Percentiles rank a stretch among this genome's conserved stretches.
These are phyloP conservation scores for Malus hybrid DNA, from an alignment of 331 rosid genomes.

Conservation along the genomic window DNA sequence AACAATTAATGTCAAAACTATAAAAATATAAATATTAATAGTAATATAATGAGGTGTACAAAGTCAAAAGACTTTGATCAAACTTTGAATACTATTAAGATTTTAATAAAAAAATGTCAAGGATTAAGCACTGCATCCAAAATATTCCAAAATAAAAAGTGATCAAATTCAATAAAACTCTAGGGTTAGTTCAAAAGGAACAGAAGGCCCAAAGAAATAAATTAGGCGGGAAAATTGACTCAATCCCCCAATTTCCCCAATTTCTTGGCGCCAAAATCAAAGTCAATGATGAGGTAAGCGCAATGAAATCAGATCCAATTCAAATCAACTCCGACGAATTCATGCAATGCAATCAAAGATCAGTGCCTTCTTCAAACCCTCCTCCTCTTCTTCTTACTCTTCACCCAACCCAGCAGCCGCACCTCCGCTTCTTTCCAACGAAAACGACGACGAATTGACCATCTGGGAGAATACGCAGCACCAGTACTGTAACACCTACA, in stretches of 20 bases:
- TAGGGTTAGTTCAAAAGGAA: background rate
- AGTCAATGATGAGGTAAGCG: background rate
- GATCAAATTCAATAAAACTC: background rate
- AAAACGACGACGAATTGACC: constrained; percentile 28
- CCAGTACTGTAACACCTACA: constrained; percentile 29
- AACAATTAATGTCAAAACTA: no score
- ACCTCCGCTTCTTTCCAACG: background rate
- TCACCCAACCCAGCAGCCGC: constrained; percentile 14
- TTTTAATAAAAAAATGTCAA: no score
- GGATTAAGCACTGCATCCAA: no score
- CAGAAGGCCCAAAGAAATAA: background rate
- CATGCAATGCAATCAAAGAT: constrained; percentile 74
- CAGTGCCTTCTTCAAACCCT: constrained; percentile 52
- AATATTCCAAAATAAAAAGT: background rate
- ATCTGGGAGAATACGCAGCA: constrained; percentile 52
- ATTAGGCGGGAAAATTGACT: background rate
- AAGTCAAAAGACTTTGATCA: no score
- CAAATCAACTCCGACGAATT: background rate
- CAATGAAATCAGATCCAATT: background rate
- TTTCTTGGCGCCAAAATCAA: background rate
- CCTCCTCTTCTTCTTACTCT: constrained; percentile 27
- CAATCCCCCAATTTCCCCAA: background rate
- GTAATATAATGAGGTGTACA: no score
- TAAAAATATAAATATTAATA: no score
- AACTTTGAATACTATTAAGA: no score